These are phyloP conservation scores for Metschnikowia peoriensis DNA, from an alignment of 805 yeast species.

Conservation along the genomic window DNA sequence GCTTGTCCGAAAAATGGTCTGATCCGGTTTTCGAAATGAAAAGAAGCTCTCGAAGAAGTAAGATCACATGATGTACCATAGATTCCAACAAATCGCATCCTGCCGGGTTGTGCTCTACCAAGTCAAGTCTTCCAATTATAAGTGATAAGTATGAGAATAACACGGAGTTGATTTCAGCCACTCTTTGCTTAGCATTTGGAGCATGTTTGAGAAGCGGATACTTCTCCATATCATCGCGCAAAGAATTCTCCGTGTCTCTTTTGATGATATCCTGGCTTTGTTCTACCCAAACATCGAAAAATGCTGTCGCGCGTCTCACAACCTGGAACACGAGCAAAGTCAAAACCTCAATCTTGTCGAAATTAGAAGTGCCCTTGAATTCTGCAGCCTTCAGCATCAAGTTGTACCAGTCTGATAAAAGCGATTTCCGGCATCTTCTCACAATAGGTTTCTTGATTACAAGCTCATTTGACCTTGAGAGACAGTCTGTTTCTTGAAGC, in stretches of 20 bases:
- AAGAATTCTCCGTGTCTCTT: slow-evolving; percentile 32
- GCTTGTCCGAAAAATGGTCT: slow-evolving; percentile 37
- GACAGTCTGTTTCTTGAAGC: slow-evolving; percentile 66
- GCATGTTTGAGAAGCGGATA: slow-evolving; percentile 49
- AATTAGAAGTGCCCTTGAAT: slow-evolving; percentile 60
- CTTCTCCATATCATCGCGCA: slow-evolving; percentile 37
- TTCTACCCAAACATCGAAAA: slow-evolving; percentile 68
- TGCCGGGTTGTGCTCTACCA: slow-evolving; percentile 67
- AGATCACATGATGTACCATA: slow-evolving; percentile 65
- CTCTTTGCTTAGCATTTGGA: slow-evolving; percentile 61
- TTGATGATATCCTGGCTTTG: slow-evolving; percentile 52
- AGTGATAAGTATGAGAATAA: slow-evolving; percentile 61
- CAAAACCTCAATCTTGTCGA: slow-evolving; percentile 57
- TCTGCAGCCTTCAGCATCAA: slow-evolving; percentile 75
- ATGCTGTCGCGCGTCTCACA: slow-evolving; percentile 58
- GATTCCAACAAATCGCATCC: slow-evolving; percentile 70
- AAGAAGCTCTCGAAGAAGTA: slow-evolving; percentile 60
- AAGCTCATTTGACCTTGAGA: slow-evolving; percentile 69
- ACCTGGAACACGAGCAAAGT: slow-evolving; percentile 67
- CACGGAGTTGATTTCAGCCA: slow-evolving; percentile 61
- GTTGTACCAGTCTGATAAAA: slow-evolving; percentile 76
- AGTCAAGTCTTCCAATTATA: slow-evolving; percentile 72
- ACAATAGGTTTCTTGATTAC: slow-evolving; percentile 63
- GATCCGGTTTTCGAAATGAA: slow-evolving; percentile 55
- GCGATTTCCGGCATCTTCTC: slow-evolving; percentile 61